Conservation (phyloP, 2,329 filamentous ascomycete species). For the Cladobotryum mycophilum region DNA sequence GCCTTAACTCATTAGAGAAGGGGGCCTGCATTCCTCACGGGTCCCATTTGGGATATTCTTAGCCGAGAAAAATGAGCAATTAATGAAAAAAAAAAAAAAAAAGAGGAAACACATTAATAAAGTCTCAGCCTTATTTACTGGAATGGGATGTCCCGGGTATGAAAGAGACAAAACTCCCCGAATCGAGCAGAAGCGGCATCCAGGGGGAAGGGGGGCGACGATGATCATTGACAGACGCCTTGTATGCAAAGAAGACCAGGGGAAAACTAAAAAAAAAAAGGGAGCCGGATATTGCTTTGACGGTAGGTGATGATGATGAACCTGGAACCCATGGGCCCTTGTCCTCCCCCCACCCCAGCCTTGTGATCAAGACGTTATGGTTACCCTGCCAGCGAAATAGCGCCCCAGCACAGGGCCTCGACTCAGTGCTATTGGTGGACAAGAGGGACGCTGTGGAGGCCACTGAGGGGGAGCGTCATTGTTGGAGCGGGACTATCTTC, state of each 20-base stretch:
- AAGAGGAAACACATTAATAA: too few species aligned
- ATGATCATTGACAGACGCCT: too few species aligned
- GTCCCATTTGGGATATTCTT: too few species aligned
- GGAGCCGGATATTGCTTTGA: slow-evolving; percentile 1
- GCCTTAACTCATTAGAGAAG: too few species aligned
- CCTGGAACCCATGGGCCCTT: not conserved
- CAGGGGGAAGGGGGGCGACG: too few species aligned
- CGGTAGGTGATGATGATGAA: not conserved
- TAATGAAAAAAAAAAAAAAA: too few species aligned
- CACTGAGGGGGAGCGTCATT: not conserved
- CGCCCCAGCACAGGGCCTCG: not conserved
- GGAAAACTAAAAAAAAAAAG: too few species aligned
- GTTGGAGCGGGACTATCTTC: slow-evolving; percentile 5
- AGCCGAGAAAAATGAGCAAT: too few species aligned
- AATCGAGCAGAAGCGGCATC: not conserved
- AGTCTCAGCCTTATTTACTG: slow-evolving; percentile 9
- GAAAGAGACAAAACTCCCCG: not conserved
- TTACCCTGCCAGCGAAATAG: slow-evolving; percentile 11
- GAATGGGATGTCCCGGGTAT: not conserved
- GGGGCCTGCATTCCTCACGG: too few species aligned
- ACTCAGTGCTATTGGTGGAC: slow-evolving; percentile 1
- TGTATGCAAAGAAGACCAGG: too few species aligned
- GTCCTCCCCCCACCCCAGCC: slow-evolving; percentile 4
- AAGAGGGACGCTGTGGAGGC: not conserved
- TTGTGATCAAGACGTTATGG: not conserved